Evolutionary conservation across 306 rosid species (phyloP).

Genomic region (Mimosa pudica): DNA sequence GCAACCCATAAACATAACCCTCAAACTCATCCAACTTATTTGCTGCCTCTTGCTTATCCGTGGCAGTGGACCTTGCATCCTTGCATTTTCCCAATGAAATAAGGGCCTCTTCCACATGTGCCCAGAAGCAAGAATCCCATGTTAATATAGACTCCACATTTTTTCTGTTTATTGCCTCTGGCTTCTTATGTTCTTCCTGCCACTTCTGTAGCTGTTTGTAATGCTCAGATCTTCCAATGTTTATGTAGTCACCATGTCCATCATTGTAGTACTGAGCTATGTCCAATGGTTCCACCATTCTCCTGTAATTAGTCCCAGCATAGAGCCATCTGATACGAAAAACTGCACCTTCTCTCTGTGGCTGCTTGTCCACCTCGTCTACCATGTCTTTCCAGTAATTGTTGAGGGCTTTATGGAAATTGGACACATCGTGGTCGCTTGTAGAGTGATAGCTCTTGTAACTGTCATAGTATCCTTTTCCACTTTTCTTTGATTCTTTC

Average conservation of each 20-base stretch:
- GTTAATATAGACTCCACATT: slow-evolving; percentile 48
- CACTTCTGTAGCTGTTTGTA: slow-evolving; percentile 49
- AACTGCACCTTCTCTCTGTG: slow-evolving; percentile 43
- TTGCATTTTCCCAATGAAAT: slow-evolving; percentile 34
- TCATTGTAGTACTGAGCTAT: slow-evolving; percentile 54
- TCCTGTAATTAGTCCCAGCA: slow-evolving; percentile 54
- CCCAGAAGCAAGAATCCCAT: slow-evolving; percentile 83
- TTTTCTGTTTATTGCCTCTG: background rate
- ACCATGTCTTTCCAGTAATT: slow-evolving; percentile 58
- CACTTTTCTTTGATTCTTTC: slow-evolving; percentile 13
- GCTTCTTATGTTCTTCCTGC: slow-evolving; percentile 19
- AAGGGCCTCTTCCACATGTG: slow-evolving; percentile 65
- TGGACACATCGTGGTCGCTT: slow-evolving; percentile 25
- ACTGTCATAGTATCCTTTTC: slow-evolving; percentile 61
- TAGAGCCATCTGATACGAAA: slow-evolving; percentile 47
- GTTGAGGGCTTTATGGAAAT: slow-evolving; percentile 36
- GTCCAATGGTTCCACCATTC: slow-evolving; percentile 68
- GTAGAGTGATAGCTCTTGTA: slow-evolving; percentile 24
- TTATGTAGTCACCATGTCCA: slow-evolving; percentile 17
- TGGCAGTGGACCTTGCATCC: background rate
- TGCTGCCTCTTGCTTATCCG: slow-evolving; percentile 18
- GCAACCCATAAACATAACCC: slow-evolving; percentile 39
- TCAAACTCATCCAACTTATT: slow-evolving; percentile 47
- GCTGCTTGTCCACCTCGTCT: slow-evolving; percentile 47
- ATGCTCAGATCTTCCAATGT: slow-evolving; percentile 41